Evolutionary conservation across 2,329 filamentous ascomycete species (phyloP).

Genomic region (Aspergillus puulaauensis): DNA sequence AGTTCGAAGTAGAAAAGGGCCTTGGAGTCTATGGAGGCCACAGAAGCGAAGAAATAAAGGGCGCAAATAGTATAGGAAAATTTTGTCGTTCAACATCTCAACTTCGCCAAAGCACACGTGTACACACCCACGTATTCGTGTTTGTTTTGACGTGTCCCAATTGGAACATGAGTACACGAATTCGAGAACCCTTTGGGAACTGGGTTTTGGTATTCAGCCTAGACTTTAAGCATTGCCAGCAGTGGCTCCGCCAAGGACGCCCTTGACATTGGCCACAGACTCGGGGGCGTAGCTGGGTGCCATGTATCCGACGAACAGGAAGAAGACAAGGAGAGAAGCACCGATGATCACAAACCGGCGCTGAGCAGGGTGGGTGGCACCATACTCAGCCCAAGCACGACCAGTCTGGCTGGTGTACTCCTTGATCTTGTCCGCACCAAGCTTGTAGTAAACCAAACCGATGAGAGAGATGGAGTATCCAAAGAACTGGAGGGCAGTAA

Average conservation of each 20-base stretch:
- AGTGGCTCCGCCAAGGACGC: conserved; percentile 36
- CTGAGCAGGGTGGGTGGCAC: conserved; percentile 70
- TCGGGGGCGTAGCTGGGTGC: conserved; percentile 53
- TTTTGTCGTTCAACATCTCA: conserved; percentile 12
- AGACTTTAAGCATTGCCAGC: conserved; percentile 32
- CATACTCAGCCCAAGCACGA: conserved; percentile 85
- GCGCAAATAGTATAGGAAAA: neutral
- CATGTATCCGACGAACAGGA: conserved; percentile 65
- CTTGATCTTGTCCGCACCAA: conserved; percentile 75
- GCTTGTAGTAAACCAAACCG: conserved; percentile 68
- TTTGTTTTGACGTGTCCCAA: neutral
- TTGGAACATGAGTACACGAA: neutral
- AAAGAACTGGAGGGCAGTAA: conserved; percentile 69
- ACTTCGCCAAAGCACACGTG: neutral
- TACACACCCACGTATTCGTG: neutral
- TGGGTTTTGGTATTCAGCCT: neutral
- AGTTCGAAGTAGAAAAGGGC: conserved; percentile 9
- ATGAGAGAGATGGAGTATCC: conserved; percentile 73
- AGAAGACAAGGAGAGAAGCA: conserved; percentile 64
- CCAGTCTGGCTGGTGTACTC: conserved; percentile 70
- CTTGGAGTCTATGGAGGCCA: conserved; percentile 8
- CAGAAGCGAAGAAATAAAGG: neutral
- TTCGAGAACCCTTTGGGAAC: neutral
- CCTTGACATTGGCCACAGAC: conserved; percentile 34
- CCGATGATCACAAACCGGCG: conserved; percentile 75